Evolutionary conservation across 441 rosid genomes (phyloP), one percentile per base, ranked within the genome.

Genomic region (Populus hybrid): DNA sequence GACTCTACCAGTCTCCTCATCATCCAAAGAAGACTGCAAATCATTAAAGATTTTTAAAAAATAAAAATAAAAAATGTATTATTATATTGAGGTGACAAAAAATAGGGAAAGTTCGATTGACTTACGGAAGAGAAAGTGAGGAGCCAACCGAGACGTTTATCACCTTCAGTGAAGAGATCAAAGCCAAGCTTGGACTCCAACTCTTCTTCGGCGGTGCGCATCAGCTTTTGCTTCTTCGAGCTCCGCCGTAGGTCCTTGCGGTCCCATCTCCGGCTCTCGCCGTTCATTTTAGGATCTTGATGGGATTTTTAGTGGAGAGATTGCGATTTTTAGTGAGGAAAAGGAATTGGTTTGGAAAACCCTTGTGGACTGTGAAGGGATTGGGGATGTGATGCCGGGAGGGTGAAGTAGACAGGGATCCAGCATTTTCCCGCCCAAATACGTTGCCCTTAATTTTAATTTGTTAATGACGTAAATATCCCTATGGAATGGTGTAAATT

Each of bases 71-170:
- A 30, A 30, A 30, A 30, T 30, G 4, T 30, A 30, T 30, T 30
- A 30, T 30, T 30, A 30, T 30, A 30, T 30, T 30, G 32, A 30
- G 32, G 32, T 30, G 32, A 30, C 32, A 30, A 30, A 3, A 30
- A 30, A 3, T 30, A 30, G 32, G 32, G 32, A 30, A 30, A 30
- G 32, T 30, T 30, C 32, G 32, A 30, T 30, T 30, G 32, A 30
- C 32, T 30, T 85, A 96, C 99, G 0, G 99, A 79, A 73, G 99
- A 82, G 24, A 87, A 90, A 57, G 89, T 91, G 72, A 96, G 99
- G 38, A 96, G 83, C 98, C 98, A 96, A 16, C 98, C 99, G 35
- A 96, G 98, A 70, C 97, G 98, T 14, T 87, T 92, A 28, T 92
- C 98, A n/a, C 98, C 98, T 82, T 96, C 97, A 11, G 89, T 86